Percentiles rank a stretch among this genome's conserved stretches.
Conservation (phyloP, 768 basidiomycete species). For the Termitomyces sp. region DNA sequence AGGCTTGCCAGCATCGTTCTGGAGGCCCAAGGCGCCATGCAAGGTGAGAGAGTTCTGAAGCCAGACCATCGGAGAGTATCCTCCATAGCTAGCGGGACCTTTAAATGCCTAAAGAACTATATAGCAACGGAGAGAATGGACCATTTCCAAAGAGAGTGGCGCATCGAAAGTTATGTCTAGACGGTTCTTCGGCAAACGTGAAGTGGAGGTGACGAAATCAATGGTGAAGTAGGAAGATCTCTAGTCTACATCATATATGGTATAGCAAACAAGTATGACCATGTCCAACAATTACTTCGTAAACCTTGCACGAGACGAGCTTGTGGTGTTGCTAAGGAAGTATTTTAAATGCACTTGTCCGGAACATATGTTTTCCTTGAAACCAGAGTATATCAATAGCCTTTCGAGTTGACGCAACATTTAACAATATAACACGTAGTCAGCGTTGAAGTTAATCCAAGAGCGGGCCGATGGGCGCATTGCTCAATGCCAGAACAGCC, state of each 20-base stretch:
- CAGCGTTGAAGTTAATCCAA: background rate
- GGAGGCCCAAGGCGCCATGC: constrained; percentile 3
- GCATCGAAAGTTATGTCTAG: background rate
- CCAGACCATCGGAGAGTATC: constrained; percentile 8
- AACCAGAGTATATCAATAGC: background rate
- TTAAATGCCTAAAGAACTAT: constrained; percentile 6
- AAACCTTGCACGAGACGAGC: background rate
- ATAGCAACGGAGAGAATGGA: background rate
- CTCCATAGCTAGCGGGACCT: background rate
- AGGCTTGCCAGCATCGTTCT: constrained; percentile 17
- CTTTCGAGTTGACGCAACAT: background rate
- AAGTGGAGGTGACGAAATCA: background rate
- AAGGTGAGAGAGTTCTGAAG: background rate
- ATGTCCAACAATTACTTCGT: background rate
- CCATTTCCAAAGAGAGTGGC: background rate
- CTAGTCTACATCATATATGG: background rate
- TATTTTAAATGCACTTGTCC: background rate
- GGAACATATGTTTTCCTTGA: background rate
- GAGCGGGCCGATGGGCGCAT: background rate
- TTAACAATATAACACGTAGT: background rate
- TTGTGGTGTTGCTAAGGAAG: background rate
- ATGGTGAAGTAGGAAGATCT: background rate
- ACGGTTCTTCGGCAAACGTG: background rate
- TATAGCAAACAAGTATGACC: background rate
- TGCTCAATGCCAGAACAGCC: background rate